These are phyloP conservation scores for Aureobasidium mangrovei DNA, from an alignment of 2,329 filamentous ascomycete species.

Conservation along the genomic window DNA sequence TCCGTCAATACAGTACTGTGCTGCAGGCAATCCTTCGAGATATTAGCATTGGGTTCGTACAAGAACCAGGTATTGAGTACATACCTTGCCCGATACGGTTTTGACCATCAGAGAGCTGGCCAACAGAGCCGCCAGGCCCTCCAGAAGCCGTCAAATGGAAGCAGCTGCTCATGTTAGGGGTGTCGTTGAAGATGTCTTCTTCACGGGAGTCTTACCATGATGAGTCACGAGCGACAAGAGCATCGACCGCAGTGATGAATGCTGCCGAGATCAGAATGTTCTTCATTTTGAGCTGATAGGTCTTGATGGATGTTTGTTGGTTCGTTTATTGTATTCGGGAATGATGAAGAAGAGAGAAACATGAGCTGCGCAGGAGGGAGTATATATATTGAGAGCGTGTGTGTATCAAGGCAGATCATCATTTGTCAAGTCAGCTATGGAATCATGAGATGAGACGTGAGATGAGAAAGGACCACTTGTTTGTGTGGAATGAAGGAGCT, in stretches of 20 bases:
- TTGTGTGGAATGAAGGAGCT: slow-evolving; percentile 13
- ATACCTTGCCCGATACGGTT: slow-evolving; percentile 45
- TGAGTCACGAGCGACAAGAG: slow-evolving; percentile 30
- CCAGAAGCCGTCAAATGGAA: slow-evolving; percentile 47
- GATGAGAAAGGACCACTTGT: slow-evolving; percentile 12
- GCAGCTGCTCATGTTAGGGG: slow-evolving; percentile 28
- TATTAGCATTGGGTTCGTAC: background rate
- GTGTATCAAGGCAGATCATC: background rate
- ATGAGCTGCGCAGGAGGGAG: background rate
- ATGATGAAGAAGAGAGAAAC: slow-evolving; percentile 12
- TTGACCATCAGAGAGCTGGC: slow-evolving; percentile 55
- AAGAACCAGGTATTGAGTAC: background rate
- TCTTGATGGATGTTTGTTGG: background rate
- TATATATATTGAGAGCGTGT: slow-evolving; percentile 6
- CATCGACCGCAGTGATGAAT: slow-evolving; percentile 28
- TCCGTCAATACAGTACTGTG: slow-evolving; percentile 47
- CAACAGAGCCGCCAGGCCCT: slow-evolving; percentile 44
- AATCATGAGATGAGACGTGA: slow-evolving; percentile 13
- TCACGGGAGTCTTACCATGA: slow-evolving; percentile 23
- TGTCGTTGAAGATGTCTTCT: background rate
- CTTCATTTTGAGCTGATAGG: slow-evolving; percentile 25
- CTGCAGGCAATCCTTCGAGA: slow-evolving; percentile 30
- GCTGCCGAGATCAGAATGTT: slow-evolving; percentile 22
- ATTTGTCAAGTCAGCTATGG: background rate
- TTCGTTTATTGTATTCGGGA: background rate